Evolutionary conservation across 1,284 basidiomycete species (phyloP), one percentile per base, ranked within the genome.

Genomic region (Melanopsichium pennsylvanicum): DNA sequence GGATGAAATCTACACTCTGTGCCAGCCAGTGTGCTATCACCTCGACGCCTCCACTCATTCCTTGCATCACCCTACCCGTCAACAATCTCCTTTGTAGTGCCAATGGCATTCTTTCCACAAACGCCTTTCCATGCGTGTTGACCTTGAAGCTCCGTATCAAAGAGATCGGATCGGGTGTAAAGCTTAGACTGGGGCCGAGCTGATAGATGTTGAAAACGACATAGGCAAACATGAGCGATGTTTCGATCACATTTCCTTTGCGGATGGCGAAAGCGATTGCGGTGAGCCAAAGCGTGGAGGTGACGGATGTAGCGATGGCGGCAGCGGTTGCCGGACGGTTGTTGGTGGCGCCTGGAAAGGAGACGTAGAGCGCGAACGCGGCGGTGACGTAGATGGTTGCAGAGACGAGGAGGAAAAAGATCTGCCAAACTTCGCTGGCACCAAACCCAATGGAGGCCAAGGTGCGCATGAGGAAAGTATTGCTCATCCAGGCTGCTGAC

Each of bases 241-340:
- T 81, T 50, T 81, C 79, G 36, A 81, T 73, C 37, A 81, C 78
- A 43, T 81, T 79, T 21, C 76, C 79, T 45, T 75, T 74, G 11
- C 71, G 60, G 7, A 80, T 71, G n/a, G 73, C 76, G 22, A 81
- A 77, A 2, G 78, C 76, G 41, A 81, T 78, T 12, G 70, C 78
- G 18, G 78, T 76, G 33, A 81, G 70, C 77, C 77, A 81, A 29
- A 78, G 31, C 3, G 76, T 75, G 4, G 68, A 70, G 8, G 72
- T 61, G 34, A 81, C 56, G 13, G 68, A 71, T 9, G 71, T 76
- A 39, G 78, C 79, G 25, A 77, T 77, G 11, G 75, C 76, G 5
- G 78, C 70, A 0, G 76, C 73, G 3, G 72, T 70, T 11, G 72
- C 70, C 0, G 76, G 61, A 10, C 76, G 66, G 19, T 73, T 64